Evolutionary conservation across 1,284 basidiomycete species (phyloP).

Genomic region (Heterobasidion irregulare): DNA sequence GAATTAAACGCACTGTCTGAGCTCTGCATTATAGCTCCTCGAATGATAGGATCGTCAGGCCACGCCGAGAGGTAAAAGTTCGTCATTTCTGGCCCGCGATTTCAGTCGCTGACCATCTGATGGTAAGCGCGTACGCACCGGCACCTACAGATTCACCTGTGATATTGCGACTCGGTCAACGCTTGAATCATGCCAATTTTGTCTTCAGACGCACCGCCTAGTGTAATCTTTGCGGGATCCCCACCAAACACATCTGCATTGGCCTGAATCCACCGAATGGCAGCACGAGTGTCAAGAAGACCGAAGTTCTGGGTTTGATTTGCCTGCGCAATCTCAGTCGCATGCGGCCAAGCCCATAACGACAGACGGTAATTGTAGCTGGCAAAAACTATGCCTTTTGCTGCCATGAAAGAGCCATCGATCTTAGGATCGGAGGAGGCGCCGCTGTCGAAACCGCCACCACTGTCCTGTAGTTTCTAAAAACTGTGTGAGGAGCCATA

Average conservation of each 20-base stretch:
- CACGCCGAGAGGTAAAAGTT: background rate
- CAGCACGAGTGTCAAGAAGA: background rate
- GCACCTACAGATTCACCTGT: background rate
- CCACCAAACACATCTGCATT: background rate
- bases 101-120: background rate
- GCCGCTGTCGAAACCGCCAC: background rate
- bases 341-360: background rate
- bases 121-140: background rate
- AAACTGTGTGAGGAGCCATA: background rate
- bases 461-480: background rate
- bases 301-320: background rate
- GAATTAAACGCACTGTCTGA: background rate
- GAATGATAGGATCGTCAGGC: background rate
- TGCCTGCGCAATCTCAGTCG: background rate
- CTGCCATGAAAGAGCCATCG: background rate
- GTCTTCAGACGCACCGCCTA: background rate
- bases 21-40: background rate
- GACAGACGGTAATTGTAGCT: background rate
- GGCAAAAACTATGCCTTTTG: background rate
- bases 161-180: background rate
- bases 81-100: background rate
- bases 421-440: background rate
- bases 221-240: background rate
- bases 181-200: too few species aligned
- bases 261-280: background rate